phyloP scores from a whole-genome alignment of 2,329 filamentous ascomycete genomes.

The Claviceps spartinae region DNA sequence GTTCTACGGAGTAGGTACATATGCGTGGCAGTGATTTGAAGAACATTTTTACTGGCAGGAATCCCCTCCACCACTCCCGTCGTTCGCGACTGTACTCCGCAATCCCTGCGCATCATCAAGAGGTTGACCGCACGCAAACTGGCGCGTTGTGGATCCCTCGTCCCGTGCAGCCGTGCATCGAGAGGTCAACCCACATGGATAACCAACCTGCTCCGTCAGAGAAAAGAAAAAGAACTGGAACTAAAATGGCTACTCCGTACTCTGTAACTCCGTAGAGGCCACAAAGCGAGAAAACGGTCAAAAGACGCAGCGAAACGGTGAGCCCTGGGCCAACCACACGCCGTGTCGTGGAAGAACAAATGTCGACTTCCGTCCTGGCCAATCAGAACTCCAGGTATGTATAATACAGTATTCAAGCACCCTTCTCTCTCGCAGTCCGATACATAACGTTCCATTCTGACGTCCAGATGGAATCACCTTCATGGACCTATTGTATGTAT shows the following conservation, averaged over 20 bases:
- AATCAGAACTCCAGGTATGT: not conserved
- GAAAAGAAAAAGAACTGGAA: not conserved
- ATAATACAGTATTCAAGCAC: too few species aligned
- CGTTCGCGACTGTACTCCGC: not conserved
- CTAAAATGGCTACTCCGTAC: too few species aligned
- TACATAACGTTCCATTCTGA: not conserved
- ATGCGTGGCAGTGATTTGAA: conserved; percentile 6
- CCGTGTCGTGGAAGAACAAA: not conserved
- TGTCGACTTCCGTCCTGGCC: not conserved
- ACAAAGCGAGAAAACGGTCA: not conserved
- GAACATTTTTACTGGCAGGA: conserved; percentile 7
- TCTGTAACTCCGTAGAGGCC: not conserved
- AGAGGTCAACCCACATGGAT: not conserved
- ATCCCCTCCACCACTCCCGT: not conserved
- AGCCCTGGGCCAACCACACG: not conserved
- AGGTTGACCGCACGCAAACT: not conserved
- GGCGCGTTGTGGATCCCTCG: not conserved
- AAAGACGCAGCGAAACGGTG: not conserved
- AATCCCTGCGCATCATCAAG: conserved; percentile 10
- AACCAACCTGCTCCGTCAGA: conserved; percentile 1
- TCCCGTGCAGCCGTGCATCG: not conserved
- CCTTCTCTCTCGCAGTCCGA: not conserved
- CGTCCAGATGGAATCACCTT: not conserved
- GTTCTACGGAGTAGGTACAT: too few species aligned
- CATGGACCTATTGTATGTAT: not conserved